These are phyloP conservation scores for Pulicaria dysenterica DNA, from an alignment of 129 eudicot species.

Conservation along the genomic window DNA sequence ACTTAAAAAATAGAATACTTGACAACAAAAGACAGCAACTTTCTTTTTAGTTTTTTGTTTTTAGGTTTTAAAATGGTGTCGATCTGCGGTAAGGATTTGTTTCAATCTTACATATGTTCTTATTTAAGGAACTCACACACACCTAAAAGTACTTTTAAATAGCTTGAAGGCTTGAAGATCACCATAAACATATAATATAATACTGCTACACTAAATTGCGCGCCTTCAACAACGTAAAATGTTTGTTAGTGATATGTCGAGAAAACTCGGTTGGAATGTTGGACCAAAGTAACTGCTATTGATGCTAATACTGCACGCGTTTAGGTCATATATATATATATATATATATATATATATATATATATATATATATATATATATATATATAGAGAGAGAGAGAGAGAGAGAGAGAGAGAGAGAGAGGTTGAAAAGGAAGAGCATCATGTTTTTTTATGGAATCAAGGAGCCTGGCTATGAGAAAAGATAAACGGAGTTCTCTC, in stretches of 20 bases:
- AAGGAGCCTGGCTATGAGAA: constrained; percentile 30
- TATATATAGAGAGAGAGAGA: constrained; percentile 9
- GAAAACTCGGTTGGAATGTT: not conserved
- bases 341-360: not conserved
- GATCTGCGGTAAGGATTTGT: too few relatives aligned
- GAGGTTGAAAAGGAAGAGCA: constrained; percentile 21
- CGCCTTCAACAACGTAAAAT: not conserved
- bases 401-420: constrained; percentile 20
- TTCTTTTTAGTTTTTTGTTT: not conserved
- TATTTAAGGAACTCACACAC: too few relatives aligned
- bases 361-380: not conserved
- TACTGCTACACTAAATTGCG: too few relatives aligned
- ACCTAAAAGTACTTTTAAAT: too few relatives aligned
- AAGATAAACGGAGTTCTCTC: constrained; percentile 18
- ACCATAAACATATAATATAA: too few relatives aligned
- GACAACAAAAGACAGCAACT: not conserved
- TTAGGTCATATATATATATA: constrained; percentile 28
- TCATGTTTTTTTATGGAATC: constrained; percentile 30
- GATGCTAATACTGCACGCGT: constrained; percentile 29
- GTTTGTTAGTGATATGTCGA: not conserved
- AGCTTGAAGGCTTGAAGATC: too few relatives aligned
- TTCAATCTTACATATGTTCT: too few relatives aligned
- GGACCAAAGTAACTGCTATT: constrained; percentile 12
- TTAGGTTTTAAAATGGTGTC: too few relatives aligned
- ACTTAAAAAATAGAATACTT: not conserved